A percentile compares a stretch with the other conserved stretches of the same genome.
These are phyloP conservation scores for Medicago lupulina DNA, from an alignment of 306 rosid species.

Conservation along the genomic window DNA sequence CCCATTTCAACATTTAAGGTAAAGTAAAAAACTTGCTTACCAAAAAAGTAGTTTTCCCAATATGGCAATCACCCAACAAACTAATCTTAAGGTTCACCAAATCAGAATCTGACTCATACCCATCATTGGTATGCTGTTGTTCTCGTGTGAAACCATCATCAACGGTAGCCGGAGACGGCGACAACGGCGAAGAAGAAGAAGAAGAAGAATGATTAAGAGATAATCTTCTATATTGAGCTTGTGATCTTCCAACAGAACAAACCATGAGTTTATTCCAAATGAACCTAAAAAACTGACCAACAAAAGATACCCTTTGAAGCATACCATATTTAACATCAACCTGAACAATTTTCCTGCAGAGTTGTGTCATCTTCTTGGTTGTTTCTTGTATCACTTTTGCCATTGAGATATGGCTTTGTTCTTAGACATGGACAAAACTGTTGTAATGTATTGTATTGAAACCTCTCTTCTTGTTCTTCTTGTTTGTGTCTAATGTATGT, in stretches of 20 bases:
- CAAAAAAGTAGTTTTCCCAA: slow-evolving; percentile 92
- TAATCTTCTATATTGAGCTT: slow-evolving; percentile 58
- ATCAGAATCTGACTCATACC: slow-evolving; percentile 72
- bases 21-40: slow-evolving; percentile 48
- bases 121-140: neutral
- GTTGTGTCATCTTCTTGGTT: slow-evolving; percentile 64
- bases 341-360: slow-evolving; percentile 64
- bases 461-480: neutral
- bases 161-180: neutral
- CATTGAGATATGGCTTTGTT: slow-evolving; percentile 38
- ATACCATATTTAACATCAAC: slow-evolving; percentile 63
- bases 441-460: neutral
- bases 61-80: slow-evolving; percentile 90
- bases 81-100: slow-evolving; percentile 85
- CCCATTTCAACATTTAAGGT: neutral
- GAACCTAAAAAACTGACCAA: slow-evolving; percentile 71
- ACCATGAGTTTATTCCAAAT: slow-evolving; percentile 73
- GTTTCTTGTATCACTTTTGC: slow-evolving; percentile 50
- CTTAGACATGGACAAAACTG: slow-evolving; percentile 6
- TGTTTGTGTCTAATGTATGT: neutral
- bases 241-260: slow-evolving; percentile 62
- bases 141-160: neutral
- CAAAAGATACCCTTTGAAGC: slow-evolving; percentile 57
- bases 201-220: slow-evolving; percentile 33
- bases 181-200: neutral